A percentile compares a stretch with the other conserved stretches of the same genome.
Conservation (phyloP, 2,329 filamentous ascomycete genomes). For the Colletotrichum sp. region DNA sequence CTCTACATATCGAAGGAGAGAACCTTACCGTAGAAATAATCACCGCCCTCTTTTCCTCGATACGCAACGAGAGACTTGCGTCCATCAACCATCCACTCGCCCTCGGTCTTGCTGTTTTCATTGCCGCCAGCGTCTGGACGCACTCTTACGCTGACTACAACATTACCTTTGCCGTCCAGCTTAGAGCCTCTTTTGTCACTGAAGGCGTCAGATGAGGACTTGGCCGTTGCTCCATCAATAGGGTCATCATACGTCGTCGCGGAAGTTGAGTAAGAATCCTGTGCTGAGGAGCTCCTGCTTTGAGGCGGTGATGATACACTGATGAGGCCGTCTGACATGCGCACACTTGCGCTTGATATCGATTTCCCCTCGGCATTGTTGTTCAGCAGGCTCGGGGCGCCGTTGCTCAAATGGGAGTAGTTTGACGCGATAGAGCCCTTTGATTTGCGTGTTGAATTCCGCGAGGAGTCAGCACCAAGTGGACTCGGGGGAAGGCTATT, state of each 20-base stretch:
- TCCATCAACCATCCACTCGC: conserved; percentile 92
- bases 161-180: conserved; percentile 85
- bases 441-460: conserved; percentile 52
- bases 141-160: conserved; percentile 93
- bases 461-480: conserved; percentile 56
- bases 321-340: conserved; percentile 76
- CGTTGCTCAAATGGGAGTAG: conserved; percentile 42
- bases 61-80: conserved; percentile 83
- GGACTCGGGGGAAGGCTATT: conserved; percentile 69
- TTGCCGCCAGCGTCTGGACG: conserved; percentile 78
- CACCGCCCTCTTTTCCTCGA: conserved; percentile 86
- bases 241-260: conserved; percentile 87
- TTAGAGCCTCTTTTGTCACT: conserved; percentile 57
- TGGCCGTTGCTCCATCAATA: conserved; percentile 56
- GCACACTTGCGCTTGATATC: conserved; percentile 64
- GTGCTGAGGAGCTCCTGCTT: conserved; percentile 89
- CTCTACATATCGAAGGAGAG: not conserved
- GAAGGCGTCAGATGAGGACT: conserved; percentile 29
- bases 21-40: conserved; percentile 85
- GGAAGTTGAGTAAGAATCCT: conserved; percentile 90
- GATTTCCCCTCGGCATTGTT: conserved; percentile 79
- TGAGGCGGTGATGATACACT: conserved; percentile 84
- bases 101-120: conserved; percentile 65
- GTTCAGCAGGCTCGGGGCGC: conserved; percentile 78
- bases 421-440: conserved; percentile 62